Base-by-base conservation (phyloP, 2,329 filamentous ascomycete genomes). In the Capronia epimyces region DNA sequence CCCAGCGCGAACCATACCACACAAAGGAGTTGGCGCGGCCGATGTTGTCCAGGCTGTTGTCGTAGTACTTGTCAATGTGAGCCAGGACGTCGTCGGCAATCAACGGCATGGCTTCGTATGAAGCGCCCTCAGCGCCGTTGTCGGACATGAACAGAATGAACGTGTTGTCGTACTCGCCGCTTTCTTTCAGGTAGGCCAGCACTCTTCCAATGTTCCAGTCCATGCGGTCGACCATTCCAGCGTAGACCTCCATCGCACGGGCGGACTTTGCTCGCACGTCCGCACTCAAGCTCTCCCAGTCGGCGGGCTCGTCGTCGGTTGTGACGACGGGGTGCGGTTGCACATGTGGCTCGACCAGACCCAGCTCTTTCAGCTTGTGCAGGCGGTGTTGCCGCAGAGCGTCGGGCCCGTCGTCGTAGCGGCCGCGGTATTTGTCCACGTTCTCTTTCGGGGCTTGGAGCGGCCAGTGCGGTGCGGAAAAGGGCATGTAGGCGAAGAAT, bases 391-490 rank as follows among this genome's bases (percentile, higher is more conserved):
- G 61, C 1, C 80, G 70, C 9, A 84, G 70, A 0, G 70, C 76
- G 16, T 81, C 76, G 0, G 81, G 80, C 0, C 81, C 81, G 3
- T 80, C 77, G 42, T 81, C 75, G 59, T 84, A 84, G 0, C 79
- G 67, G 15, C 80, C 79, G 10, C 71, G 71, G 64, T 83, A 83
- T 56, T 80, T 77, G 15, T 72, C 68, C 37, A 78, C 74, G 47
- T 76, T 74, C 52, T 80, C 74, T 45, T 71, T 66, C 0, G 79
- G 78, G 0, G 78, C 78, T 58, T 83, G 80, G 5, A 83, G 65
- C 1, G 80, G 80, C 80, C 80, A 83, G 57, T 83, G 80, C 1
- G 80, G 80, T 0, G 80, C 80, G 0, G 79, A 80, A 62, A 82
- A 83, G 1, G 80, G 78, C 0, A 58, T 45, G 20, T 56, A 58